phyloP scores from a whole-genome alignment of 225 moss, liverwort and hornwort genomes.

The Bryoerythrophyllum caledonicum region DNA sequence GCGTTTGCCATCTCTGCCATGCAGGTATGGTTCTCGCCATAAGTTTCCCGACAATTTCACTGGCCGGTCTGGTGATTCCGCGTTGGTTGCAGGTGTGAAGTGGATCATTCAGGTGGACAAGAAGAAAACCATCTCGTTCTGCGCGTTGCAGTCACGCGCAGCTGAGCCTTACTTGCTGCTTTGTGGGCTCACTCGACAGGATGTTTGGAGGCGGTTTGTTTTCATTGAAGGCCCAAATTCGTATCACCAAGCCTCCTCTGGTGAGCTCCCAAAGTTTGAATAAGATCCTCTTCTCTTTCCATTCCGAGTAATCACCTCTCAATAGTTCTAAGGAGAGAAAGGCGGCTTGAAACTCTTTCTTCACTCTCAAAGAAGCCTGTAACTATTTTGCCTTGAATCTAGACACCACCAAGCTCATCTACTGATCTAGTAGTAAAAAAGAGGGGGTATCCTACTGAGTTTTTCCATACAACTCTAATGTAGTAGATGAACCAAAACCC shows the following conservation, averaged over 20 bases:
- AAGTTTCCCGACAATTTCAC: not conserved
- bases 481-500: too few species aligned
- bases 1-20: slow-evolving; percentile 64
- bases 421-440: too few species aligned
- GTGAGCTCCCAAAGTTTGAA: too few species aligned
- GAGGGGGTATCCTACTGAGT: too few species aligned
- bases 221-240: slow-evolving; percentile 52
- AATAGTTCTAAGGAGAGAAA: too few species aligned
- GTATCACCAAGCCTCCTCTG: slow-evolving; percentile 52
- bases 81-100: slow-evolving; percentile 41
- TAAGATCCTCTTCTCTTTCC: not conserved
- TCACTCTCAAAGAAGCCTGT: too few species aligned
- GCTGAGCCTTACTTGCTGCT: slow-evolving; percentile 58
- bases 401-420: too few species aligned
- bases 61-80: not conserved
- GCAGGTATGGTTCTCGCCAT: slow-evolving; percentile 56
- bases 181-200: slow-evolving; percentile 44
- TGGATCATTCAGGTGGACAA: slow-evolving; percentile 54
- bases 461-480: too few species aligned
- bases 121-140: slow-evolving; percentile 53
- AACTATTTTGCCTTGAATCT: too few species aligned
- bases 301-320: too few species aligned
- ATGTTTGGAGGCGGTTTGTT: slow-evolving; percentile 50
- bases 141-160: slow-evolving; percentile 58
- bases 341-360: too few species aligned